Evolutionary conservation across 2,329 filamentous ascomycete genomes (phyloP).

Genomic region (Beauveria australis): DNA sequence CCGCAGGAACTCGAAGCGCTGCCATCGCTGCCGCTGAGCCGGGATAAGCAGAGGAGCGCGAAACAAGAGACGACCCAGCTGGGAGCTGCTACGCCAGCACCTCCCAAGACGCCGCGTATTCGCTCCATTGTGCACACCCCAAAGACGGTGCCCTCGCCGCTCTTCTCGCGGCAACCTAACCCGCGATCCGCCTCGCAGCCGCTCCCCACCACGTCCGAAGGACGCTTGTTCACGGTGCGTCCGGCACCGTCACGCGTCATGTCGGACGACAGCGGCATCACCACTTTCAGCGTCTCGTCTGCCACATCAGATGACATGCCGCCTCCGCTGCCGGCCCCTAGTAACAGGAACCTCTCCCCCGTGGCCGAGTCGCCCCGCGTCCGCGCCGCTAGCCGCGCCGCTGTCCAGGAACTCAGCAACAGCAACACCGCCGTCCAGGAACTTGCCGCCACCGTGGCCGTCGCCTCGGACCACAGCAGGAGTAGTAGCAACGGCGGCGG

Average conservation of each 20-base stretch:
- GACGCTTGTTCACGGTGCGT: not conserved
- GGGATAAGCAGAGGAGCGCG: not conserved
- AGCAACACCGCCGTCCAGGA: not conserved
- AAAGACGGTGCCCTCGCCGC: conserved; percentile 11
- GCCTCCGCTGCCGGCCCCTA: conserved; percentile 12
- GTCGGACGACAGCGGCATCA: conserved; percentile 26
- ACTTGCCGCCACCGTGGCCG: not conserved
- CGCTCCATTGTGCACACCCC: not conserved
- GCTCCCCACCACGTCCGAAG: not conserved
- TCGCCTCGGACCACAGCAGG: not conserved
- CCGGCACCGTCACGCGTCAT: conserved; percentile 16
- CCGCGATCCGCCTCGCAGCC: conserved; percentile 8
- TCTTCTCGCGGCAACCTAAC: conserved; percentile 8
- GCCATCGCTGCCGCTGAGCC: not conserved
- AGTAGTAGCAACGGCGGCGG: not conserved
- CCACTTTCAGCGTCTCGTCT: conserved; percentile 24
- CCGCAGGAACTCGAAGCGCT: not conserved
- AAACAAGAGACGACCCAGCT: not conserved
- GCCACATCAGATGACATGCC: conserved; percentile 13
- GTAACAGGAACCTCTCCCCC: conserved; percentile 33
- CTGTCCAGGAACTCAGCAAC: not conserved
- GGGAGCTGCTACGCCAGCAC: not conserved
- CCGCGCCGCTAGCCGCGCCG: conserved; percentile 11
- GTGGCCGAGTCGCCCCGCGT: conserved; percentile 39
- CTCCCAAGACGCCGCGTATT: not conserved